Conservation (phyloP, 345 rosid genomes). For the Citrus australasica region DNA sequence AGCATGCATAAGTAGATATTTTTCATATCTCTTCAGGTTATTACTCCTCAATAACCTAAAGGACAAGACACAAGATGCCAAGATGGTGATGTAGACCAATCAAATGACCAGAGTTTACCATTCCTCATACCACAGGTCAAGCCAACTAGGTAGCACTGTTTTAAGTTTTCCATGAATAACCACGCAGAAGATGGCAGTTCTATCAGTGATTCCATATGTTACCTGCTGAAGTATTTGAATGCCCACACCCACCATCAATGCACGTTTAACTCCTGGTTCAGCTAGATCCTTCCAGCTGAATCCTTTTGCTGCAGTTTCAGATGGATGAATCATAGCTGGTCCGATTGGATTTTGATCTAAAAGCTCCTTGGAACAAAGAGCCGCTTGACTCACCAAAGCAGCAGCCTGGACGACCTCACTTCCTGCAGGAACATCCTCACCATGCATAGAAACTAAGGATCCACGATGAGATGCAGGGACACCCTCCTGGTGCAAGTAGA, state of each 20-base stretch:
- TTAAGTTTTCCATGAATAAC: not conserved
- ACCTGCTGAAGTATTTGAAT: constrained; percentile 99
- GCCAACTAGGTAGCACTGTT: not conserved
- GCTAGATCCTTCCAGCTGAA: constrained; percentile 75
- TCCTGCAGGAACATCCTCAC: constrained; percentile 49
- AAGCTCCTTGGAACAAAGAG: constrained; percentile 75
- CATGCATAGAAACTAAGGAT: constrained; percentile 59
- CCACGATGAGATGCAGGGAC: constrained; percentile 63
- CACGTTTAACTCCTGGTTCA: constrained; percentile 95
- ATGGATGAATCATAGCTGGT: constrained; percentile 91
- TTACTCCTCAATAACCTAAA: not conserved
- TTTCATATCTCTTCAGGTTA: not conserved
- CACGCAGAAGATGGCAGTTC: constrained; percentile 9
- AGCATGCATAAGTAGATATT: not conserved
- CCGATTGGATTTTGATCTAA: constrained; percentile 55
- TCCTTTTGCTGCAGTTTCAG: constrained; percentile 52
- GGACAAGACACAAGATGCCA: not conserved
- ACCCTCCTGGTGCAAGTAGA: constrained; percentile 81
- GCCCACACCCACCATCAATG: constrained; percentile 85
- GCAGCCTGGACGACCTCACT: constrained; percentile 68
- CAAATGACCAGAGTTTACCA: not conserved
- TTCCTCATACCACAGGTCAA: not conserved
- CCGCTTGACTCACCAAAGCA: constrained; percentile 91
- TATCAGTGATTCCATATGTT: constrained; percentile 2
- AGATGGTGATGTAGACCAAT: not conserved